These are phyloP conservation scores for Mimosa pudica DNA, from an alignment of 306 rosid species.

Conservation along the genomic window DNA sequence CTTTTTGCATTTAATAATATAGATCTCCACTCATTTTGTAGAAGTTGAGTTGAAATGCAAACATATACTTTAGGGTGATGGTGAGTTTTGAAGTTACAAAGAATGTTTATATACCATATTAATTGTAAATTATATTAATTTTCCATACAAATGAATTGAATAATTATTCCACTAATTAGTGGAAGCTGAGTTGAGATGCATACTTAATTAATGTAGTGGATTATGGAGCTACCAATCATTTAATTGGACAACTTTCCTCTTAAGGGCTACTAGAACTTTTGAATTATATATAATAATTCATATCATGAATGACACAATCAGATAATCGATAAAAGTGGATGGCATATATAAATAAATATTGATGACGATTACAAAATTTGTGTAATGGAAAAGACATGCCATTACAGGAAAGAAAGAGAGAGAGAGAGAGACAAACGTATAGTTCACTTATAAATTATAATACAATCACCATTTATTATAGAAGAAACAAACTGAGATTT, in stretches of 20 bases:
- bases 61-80: background rate
- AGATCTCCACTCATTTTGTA: background rate
- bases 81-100: background rate
- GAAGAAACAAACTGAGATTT: constrained; percentile 63
- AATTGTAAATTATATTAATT: background rate
- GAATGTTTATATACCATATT: background rate
- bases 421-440: constrained; percentile 22
- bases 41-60: background rate
- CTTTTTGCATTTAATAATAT: background rate
- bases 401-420: constrained; percentile 33
- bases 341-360: background rate
- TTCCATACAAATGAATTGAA: background rate
- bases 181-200: constrained; percentile 17
- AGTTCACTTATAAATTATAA: constrained; percentile 29
- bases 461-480: constrained; percentile 14
- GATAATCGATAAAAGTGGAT: background rate
- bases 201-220: constrained; percentile 19
- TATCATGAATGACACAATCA: background rate
- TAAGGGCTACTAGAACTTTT: constrained; percentile 23
- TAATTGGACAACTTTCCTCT: constrained; percentile 1
- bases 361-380: constrained; percentile 3
- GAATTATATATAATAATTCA: background rate
- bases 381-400: constrained; percentile 21
- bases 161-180: background rate
- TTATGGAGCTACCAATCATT: background rate